A percentile compares a stretch with the other conserved stretches of the same genome.
Conservation (phyloP, 2,329 filamentous ascomycete genomes). For the Pestalotiopsis sp. region DNA sequence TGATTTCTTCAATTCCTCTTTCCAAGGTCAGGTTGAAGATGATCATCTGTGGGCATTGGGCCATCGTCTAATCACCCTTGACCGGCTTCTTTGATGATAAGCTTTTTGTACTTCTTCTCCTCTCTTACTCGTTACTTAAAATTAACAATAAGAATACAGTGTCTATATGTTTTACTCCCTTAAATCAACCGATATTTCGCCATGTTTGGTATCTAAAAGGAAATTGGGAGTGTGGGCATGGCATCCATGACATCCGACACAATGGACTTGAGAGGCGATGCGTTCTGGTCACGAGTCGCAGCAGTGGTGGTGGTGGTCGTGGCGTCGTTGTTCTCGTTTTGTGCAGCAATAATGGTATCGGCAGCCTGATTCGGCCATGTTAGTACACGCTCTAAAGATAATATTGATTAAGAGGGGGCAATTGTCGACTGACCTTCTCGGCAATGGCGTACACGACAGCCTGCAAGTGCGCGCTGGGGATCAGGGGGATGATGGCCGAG, state of each 20-base stretch:
- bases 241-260: not conserved
- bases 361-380: not conserved
- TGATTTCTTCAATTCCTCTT: too few relatives aligned
- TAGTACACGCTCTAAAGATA: not conserved
- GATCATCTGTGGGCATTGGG: too few relatives aligned
- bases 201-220: not conserved
- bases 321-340: not conserved
- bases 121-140: not conserved
- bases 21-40: too few relatives aligned
- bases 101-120: not conserved
- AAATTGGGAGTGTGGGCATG: not conserved
- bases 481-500: conserved; percentile 17
- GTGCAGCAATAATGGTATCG: conserved; percentile 4
- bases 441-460: conserved; percentile 17
- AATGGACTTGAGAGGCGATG: not conserved
- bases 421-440: conserved; percentile 17
- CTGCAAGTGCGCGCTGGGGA: conserved; percentile 11
- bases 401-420: not conserved
- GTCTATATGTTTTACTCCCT: not conserved
- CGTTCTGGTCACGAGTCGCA: not conserved
- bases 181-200: not conserved
- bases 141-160: not conserved
- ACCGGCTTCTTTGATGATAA: not conserved
- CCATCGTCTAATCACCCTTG: not conserved
- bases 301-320: not conserved